A percentile compares a stretch with the other conserved stretches of the same genome.
phyloP scores from a whole-genome alignment of 495 filamentous ascomycete species.

The Penicillium desertorum region DNA sequence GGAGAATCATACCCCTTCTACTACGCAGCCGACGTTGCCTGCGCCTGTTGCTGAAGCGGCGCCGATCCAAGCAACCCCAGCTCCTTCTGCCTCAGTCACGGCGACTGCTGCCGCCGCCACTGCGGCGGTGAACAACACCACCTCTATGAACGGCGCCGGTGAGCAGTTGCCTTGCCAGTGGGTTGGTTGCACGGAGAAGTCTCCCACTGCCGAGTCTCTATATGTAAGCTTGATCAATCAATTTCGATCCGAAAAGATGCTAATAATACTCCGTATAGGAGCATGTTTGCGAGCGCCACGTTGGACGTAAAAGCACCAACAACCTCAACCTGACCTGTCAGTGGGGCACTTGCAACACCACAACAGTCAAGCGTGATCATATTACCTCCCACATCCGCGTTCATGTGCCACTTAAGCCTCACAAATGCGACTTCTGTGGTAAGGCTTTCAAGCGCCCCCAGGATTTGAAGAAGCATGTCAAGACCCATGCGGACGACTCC shows the following conservation, averaged over 20 bases:
- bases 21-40: constrained; percentile 30
- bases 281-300: constrained; percentile 97
- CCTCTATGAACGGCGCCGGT: constrained; percentile 37
- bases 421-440: constrained; percentile 97
- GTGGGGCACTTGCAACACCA: constrained; percentile 94
- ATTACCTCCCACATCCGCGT: constrained; percentile 99
- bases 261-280: constrained; percentile 56
- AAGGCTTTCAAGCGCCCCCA: constrained; percentile 99
- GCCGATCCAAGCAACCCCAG: constrained; percentile 20
- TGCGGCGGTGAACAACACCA: constrained; percentile 39
- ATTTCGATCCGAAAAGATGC: background rate
- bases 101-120: constrained; percentile 46
- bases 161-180: constrained; percentile 82
- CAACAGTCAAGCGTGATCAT: constrained; percentile 97
- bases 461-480: constrained; percentile 99
- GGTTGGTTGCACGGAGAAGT: constrained; percentile 80
- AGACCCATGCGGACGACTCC: constrained; percentile 99
- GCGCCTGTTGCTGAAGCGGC: constrained; percentile 31
- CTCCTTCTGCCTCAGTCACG: constrained; percentile 33
- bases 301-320: constrained; percentile 98
- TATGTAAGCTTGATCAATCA: constrained; percentile 66
- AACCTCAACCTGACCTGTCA: constrained; percentile 97
- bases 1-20: constrained; percentile 24
- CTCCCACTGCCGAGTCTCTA: constrained; percentile 73
- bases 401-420: constrained; percentile 95